Conservation (phyloP, 2,329 filamentous ascomycete genomes). For the Rhexocercosporidium sp. region DNA sequence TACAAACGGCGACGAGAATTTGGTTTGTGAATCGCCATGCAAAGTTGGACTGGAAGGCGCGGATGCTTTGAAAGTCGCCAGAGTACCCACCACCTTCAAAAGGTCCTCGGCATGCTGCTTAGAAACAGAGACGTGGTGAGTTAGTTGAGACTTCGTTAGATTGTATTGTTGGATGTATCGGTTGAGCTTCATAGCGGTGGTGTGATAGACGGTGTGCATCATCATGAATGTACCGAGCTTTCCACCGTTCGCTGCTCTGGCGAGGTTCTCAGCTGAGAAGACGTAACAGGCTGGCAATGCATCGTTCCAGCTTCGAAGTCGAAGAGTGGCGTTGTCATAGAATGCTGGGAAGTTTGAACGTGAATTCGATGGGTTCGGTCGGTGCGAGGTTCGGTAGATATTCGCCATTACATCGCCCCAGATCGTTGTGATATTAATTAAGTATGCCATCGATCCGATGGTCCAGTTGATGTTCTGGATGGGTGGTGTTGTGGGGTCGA, state of each 20-base stretch:
- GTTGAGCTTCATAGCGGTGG: slow-evolving; percentile 67
- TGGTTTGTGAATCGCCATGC: slow-evolving; percentile 1
- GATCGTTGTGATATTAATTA: slow-evolving; percentile 66
- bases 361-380: slow-evolving; percentile 24
- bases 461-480: slow-evolving; percentile 45
- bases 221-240: slow-evolving; percentile 64
- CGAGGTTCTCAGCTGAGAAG: slow-evolving; percentile 62
- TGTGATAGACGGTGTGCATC: slow-evolving; percentile 71
- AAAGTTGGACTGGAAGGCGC: slow-evolving; percentile 8
- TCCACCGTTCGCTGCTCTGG: slow-evolving; percentile 56
- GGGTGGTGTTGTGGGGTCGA: slow-evolving; percentile 56
- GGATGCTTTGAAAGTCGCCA: slow-evolving; percentile 45
- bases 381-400: slow-evolving; percentile 55
- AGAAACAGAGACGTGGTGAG: slow-evolving; percentile 54
- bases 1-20: slow-evolving; percentile 63
- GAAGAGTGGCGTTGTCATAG: slow-evolving; percentile 55
- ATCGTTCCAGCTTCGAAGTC: slow-evolving; percentile 62
- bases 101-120: slow-evolving; percentile 58
- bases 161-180: slow-evolving; percentile 57
- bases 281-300: slow-evolving; percentile 60
- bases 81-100: slow-evolving; percentile 52
- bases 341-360: slow-evolving; percentile 51
- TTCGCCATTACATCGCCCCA: slow-evolving; percentile 69
- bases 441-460: slow-evolving; percentile 55
- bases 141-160: slow-evolving; percentile 48